Percentiles rank a stretch among this genome's conserved stretches.
Conservation (phyloP, 768 basidiomycete species). For the Leccinum uliginosum region DNA sequence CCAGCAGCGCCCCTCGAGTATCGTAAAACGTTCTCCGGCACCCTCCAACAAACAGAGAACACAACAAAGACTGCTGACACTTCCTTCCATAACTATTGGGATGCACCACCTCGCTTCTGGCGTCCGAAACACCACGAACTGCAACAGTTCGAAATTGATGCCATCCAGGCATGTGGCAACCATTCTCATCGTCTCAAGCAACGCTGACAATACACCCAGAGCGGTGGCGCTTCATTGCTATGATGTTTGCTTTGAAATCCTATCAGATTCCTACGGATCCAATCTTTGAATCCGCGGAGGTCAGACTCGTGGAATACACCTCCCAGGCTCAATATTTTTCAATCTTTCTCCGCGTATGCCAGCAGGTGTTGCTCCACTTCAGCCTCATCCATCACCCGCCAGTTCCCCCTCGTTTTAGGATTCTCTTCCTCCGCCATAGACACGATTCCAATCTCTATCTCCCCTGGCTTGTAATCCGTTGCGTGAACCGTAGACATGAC, state of each 20-base stretch:
- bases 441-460: constrained; percentile 95
- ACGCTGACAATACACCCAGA: constrained; percentile 31
- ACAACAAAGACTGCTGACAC: background rate
- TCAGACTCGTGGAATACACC: background rate
- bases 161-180: constrained; percentile 49
- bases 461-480: constrained; percentile 92
- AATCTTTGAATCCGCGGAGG: background rate
- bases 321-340: constrained; percentile 17
- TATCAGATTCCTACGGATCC: background rate
- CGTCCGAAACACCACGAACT: constrained; percentile 44
- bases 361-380: constrained; percentile 79
- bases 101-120: constrained; percentile 61
- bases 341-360: constrained; percentile 90
- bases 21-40: constrained; percentile 45
- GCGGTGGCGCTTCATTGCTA: constrained; percentile 60
- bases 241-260: constrained; percentile 14
- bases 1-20: constrained; percentile 65
- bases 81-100: constrained; percentile 55
- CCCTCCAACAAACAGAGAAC: constrained; percentile 33
- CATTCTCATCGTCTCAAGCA: background rate
- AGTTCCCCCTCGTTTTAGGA: constrained; percentile 64
- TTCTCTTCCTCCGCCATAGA: constrained; percentile 72
- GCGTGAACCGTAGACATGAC: constrained; percentile 90
- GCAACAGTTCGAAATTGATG: constrained; percentile 58
- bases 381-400: constrained; percentile 73